These are phyloP conservation scores for Durotheca rogersii DNA, from an alignment of 495 filamentous ascomycete species.

Conservation along the genomic window DNA sequence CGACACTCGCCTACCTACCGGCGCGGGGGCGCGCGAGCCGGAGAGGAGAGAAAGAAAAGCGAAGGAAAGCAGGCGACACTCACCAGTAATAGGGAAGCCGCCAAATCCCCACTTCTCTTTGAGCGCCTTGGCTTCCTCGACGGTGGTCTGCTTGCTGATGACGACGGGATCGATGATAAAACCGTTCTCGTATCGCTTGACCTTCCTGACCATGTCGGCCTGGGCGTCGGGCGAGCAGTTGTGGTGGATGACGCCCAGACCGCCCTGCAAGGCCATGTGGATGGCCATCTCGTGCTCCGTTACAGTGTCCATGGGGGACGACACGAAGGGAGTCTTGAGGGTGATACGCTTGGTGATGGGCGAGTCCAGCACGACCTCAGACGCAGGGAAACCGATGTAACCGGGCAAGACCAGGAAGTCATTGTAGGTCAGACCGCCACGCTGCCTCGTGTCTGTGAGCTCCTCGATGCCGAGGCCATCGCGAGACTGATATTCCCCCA, in stretches of 20 bases:
- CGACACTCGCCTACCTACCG: no score
- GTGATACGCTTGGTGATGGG: constrained; percentile 91
- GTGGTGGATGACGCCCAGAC: constrained; percentile 97
- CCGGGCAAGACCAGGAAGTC: constrained; percentile 62
- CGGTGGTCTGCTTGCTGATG: constrained; percentile 80
- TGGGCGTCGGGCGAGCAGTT: constrained; percentile 95
- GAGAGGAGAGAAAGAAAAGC: constrained; percentile 24
- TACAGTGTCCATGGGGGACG: constrained; percentile 99
- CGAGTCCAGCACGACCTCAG: constrained; percentile 83
- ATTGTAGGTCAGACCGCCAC: constrained; percentile 84
- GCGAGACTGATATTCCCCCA: constrained; percentile 68
- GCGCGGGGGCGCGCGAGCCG: no score
- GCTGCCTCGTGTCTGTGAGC: constrained; percentile 80
- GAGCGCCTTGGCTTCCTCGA: constrained; percentile 84
- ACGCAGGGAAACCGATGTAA: constrained; percentile 80
- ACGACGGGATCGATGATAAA: constrained; percentile 98
- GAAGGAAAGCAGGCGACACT: constrained; percentile 44
- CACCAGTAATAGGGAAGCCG: constrained; percentile 97
- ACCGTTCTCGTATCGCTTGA: constrained; percentile 98
- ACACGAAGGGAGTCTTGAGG: constrained; percentile 91
- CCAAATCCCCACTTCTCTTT: constrained; percentile 99
- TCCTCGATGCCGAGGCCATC: constrained; percentile 86
- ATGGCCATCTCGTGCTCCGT: constrained; percentile 99
- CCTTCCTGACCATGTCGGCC: constrained; percentile 98
- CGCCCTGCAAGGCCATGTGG: constrained; percentile 95